These are phyloP conservation scores for Priceomyces carsonii DNA, from an alignment of 805 yeast genomes.

Conservation along the genomic window DNA sequence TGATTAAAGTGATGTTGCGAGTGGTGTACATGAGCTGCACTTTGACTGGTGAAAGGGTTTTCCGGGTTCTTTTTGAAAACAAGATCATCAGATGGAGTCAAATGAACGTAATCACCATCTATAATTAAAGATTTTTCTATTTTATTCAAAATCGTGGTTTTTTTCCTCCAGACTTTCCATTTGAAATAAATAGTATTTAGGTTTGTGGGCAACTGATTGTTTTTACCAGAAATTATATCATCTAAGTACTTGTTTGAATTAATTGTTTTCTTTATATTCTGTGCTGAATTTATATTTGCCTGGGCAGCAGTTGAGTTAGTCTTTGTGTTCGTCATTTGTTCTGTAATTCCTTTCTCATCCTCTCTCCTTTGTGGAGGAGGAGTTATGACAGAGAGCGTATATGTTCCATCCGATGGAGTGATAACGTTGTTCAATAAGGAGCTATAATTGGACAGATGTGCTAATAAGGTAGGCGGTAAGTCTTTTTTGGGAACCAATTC, in stretches of 20 bases:
- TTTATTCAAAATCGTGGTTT: slow-evolving; percentile 76
- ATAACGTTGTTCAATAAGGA: slow-evolving; percentile 21
- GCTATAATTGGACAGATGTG: slow-evolving; percentile 5
- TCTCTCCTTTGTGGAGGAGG: slow-evolving; percentile 23
- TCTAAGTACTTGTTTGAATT: slow-evolving; percentile 27
- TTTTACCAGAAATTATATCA: slow-evolving; percentile 29
- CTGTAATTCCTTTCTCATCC: slow-evolving; percentile 9
- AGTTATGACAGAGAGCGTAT: slow-evolving; percentile 19
- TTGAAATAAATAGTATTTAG: slow-evolving; percentile 67
- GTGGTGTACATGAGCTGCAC: slow-evolving; percentile 15
- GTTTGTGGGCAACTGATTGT: slow-evolving; percentile 32
- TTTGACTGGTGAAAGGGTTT: slow-evolving; percentile 26
- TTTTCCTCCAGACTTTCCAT: slow-evolving; percentile 87
- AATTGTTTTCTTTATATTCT: slow-evolving; percentile 3
- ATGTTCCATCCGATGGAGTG: slow-evolving; percentile 29
- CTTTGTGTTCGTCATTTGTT: not conserved
- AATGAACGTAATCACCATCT: slow-evolving; percentile 92
- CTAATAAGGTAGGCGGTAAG: not conserved
- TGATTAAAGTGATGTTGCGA: slow-evolving; percentile 39
- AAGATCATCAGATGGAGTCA: slow-evolving; percentile 82
- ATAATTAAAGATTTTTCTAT: slow-evolving; percentile 83
- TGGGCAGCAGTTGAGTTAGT: slow-evolving; percentile 2
- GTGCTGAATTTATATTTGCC: slow-evolving; percentile 6
- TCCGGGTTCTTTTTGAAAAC: slow-evolving; percentile 36
- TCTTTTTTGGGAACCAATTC: slow-evolving; percentile 18